Evolutionary conservation across 257 asterid genomes (phyloP).

Genomic region (Capsicum chinense): DNA sequence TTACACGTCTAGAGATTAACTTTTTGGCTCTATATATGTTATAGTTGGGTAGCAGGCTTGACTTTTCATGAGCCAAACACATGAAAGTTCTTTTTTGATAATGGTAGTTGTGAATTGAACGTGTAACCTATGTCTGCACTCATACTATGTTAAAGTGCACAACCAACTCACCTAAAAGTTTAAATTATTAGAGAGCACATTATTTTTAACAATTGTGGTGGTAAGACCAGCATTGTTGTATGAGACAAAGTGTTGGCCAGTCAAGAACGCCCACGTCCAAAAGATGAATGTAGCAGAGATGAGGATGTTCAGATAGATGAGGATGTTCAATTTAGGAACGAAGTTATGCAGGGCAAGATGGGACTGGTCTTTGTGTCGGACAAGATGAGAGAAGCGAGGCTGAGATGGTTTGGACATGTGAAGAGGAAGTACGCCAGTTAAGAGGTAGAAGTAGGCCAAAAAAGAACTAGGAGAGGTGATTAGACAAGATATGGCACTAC

Average conservation of each 20-base stretch:
- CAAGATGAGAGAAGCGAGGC: background rate
- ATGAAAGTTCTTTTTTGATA: conserved; percentile 5
- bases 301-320: background rate
- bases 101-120: background rate
- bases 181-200: background rate
- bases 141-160: background rate
- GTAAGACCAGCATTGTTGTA: background rate
- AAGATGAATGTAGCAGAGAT: background rate
- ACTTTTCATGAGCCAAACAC: background rate
- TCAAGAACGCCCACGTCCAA: background rate
- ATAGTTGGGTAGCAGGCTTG: background rate
- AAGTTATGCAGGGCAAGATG: background rate
- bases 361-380: background rate
- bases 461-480: background rate
- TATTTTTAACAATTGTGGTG: background rate
- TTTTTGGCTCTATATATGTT: background rate
- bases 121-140: background rate
- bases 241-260: background rate
- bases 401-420: background rate
- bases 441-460: background rate
- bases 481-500: background rate
- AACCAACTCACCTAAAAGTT: background rate
- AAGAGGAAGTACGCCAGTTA: background rate
- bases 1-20: background rate
- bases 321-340: background rate